Evolutionary conservation across 2,329 filamentous ascomycete species (phyloP).

Genomic region (Apiospora aurea): DNA sequence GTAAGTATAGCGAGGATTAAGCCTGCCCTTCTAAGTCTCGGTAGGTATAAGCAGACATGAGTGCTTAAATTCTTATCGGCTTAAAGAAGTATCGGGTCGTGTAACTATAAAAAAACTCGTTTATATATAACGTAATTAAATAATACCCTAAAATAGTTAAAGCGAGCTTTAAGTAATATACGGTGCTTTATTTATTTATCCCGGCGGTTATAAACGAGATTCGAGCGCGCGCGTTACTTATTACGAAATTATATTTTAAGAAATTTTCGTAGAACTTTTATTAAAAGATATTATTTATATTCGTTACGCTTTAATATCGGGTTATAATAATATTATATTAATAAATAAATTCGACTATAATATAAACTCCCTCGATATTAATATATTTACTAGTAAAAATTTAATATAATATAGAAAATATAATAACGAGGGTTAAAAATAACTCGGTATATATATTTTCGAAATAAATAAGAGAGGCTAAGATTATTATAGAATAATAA

Average conservation of each 20-base stretch:
- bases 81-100: conserved; percentile 5
- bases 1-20: conserved; percentile 5
- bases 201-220: conserved; percentile 5
- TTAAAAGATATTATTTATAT: neutral
- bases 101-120: conserved; percentile 1
- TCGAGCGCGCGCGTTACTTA: neutral
- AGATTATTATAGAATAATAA: neutral
- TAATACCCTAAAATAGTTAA: neutral
- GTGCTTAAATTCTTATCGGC: conserved; percentile 4
- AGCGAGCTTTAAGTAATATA: conserved; percentile 6
- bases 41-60: conserved; percentile 13
- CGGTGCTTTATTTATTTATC: conserved; percentile 1
- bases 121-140: neutral
- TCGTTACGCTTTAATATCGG: conserved; percentile 2
- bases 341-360: neutral
- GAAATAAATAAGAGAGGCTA: neutral
- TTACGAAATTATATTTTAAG: neutral
- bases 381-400: conserved; percentile 1
- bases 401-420: conserved; percentile 4
- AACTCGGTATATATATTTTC: conserved; percentile 1
- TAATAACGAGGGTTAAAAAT: neutral
- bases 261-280: conserved; percentile 4
- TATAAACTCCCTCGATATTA: neutral
- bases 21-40: conserved; percentile 7
- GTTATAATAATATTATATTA: neutral